These are phyloP conservation scores for Meripilus lineatus DNA, from an alignment of 1,284 basidiomycete genomes.

Conservation along the genomic window DNA sequence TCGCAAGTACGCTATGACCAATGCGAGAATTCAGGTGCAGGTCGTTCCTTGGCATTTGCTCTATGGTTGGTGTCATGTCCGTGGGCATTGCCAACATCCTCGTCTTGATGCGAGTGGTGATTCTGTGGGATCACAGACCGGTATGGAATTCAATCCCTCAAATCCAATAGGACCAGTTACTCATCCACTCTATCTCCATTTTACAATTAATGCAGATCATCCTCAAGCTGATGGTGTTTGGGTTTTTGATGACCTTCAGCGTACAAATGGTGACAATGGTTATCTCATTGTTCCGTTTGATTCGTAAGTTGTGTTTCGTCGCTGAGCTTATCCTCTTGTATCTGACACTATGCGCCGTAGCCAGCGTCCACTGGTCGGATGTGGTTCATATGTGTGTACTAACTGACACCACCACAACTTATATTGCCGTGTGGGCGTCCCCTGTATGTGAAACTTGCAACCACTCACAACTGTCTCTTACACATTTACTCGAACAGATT, in stretches of 20 bases:
- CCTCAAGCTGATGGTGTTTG: constrained; percentile 20
- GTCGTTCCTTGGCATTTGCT: constrained; percentile 20
- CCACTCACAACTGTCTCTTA: too few relatives aligned
- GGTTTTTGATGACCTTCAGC: constrained; percentile 21
- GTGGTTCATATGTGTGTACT: constrained; percentile 23
- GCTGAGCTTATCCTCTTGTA: constrained; percentile 1
- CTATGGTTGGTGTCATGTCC: constrained; percentile 22
- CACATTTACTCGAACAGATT: too few relatives aligned
- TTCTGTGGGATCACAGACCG: constrained; percentile 26
- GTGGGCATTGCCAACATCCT: constrained; percentile 26
- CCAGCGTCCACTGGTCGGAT: constrained; percentile 17
- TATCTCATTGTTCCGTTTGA: constrained; percentile 14
- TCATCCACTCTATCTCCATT: neutral
- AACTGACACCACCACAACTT: constrained; percentile 13
- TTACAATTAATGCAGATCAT: constrained; percentile 16
- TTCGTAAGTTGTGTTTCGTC: constrained; percentile 15
- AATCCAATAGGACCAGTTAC: neutral
- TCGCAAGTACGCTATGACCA: neutral
- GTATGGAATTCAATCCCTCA: constrained; percentile 10
- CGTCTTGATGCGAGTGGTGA: constrained; percentile 25
- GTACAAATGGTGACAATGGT: constrained; percentile 22
- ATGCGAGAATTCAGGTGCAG: constrained; percentile 19
- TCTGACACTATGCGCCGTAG: constrained; percentile 10
- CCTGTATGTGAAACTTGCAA: constrained; percentile 17
- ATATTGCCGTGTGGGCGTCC: constrained; percentile 25